Evolutionary conservation across 768 basidiomycete species (phyloP).

Genomic region (Tricholoma hemisulphureum): DNA sequence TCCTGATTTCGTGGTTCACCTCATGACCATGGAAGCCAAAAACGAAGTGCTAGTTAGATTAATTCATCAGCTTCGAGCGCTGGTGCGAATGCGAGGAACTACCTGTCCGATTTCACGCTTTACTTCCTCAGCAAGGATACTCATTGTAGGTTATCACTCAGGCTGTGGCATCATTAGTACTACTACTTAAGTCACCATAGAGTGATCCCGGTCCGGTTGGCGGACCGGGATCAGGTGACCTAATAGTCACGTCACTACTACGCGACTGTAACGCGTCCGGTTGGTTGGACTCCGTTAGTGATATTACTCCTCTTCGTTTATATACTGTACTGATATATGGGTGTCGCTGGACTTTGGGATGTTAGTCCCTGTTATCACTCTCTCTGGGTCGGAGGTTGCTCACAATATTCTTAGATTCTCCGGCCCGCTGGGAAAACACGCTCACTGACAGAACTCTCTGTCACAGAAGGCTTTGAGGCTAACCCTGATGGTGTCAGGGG

Average conservation of each 20-base stretch:
- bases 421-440: constrained; percentile 68
- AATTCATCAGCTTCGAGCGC: not conserved
- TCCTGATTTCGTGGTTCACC: constrained; percentile 48
- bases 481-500: constrained; percentile 67
- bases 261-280: not conserved
- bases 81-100: not conserved
- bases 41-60: constrained; percentile 58
- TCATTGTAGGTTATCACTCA: too few species aligned
- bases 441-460: constrained; percentile 74
- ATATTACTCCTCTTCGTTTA: too few species aligned
- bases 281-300: not conserved
- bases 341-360: constrained; percentile 42
- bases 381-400: constrained; percentile 8
- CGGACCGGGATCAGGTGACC: too few species aligned
- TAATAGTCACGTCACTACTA: not conserved
- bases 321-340: constrained; percentile 26
- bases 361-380: constrained; percentile 27
- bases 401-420: constrained; percentile 45
- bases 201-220: too few species aligned
- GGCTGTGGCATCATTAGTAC: too few species aligned
- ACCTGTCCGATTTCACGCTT: constrained; percentile 50
- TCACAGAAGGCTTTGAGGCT: constrained; percentile 70
- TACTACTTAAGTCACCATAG: too few species aligned
- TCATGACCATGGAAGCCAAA: constrained; percentile 65
- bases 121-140: constrained; percentile 32